These are phyloP conservation scores for Phellinidium pouzarii DNA, from an alignment of 1,284 basidiomycete genomes.

Conservation along the genomic window DNA sequence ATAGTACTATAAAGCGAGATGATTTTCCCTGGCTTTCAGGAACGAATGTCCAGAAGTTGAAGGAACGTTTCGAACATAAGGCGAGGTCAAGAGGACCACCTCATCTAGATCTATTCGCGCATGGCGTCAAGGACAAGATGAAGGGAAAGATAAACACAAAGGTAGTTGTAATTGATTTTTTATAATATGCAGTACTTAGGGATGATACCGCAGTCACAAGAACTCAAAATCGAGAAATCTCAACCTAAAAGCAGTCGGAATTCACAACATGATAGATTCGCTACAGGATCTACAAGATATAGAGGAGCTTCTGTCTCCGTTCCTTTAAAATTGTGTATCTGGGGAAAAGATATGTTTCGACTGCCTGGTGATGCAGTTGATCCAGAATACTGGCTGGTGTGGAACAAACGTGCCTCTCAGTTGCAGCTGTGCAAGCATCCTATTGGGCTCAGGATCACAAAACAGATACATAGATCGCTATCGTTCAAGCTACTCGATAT, in stretches of 20 bases:
- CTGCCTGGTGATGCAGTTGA: neutral
- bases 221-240: neutral
- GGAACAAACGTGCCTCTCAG: slow-evolving; percentile 1
- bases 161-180: neutral
- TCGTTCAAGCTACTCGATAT: neutral
- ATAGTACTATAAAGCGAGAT: too few relatives aligned
- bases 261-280: neutral
- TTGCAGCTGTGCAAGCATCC: slow-evolving; percentile 11
- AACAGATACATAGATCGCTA: neutral
- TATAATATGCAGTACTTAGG: neutral
- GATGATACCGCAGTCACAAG: neutral
- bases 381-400: slow-evolving; percentile 12
- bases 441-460: neutral
- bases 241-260: neutral
- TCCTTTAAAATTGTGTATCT: slow-evolving; percentile 11
- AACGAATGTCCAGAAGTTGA: too few relatives aligned
- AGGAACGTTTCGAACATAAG: neutral
- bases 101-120: neutral
- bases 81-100: neutral
- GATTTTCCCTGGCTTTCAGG: too few relatives aligned
- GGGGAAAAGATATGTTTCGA: slow-evolving; percentile 3
- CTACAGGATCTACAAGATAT: slow-evolving; percentile 9
- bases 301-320: neutral
- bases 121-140: neutral
- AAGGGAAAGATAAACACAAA: neutral